phyloP scores from a whole-genome alignment of 306 rosid genomes.

The Erythrophleum fordii region DNA sequence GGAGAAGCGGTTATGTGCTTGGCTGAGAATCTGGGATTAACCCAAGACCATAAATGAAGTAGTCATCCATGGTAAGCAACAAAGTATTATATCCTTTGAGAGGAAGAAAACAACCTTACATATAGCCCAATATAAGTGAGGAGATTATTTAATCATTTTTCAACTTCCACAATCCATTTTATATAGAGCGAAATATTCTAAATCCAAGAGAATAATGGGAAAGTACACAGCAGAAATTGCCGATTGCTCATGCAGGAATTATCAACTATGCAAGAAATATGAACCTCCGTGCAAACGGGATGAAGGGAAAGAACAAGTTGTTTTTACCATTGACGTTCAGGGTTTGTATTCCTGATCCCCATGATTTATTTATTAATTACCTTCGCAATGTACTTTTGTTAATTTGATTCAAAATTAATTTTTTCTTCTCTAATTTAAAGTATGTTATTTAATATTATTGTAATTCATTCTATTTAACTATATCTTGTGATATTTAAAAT shows the following conservation, averaged over 20 bases:
- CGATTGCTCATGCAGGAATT: not conserved
- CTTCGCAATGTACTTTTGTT: no score
- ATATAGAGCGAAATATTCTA: not conserved
- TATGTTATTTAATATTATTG: no score
- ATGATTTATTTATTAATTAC: no score
- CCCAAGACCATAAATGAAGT: not conserved
- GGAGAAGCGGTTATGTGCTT: not conserved
- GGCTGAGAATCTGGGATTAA: not conserved
- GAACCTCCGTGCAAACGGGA: not conserved
- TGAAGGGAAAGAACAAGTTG: not conserved
- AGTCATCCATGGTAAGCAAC: not conserved
- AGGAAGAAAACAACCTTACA: not conserved
- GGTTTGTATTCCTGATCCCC: not conserved
- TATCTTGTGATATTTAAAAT: no score
- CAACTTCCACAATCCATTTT: not conserved
- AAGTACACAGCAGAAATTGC: not conserved
- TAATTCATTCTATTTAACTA: no score
- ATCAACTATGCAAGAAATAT: not conserved
- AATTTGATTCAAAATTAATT: no score
- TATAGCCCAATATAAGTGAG: not conserved
- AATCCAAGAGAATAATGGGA: not conserved
- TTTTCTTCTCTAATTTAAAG: no score
- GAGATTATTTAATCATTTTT: not conserved
- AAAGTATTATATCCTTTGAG: not conserved
- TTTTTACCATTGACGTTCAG: not conserved